Base-by-base conservation (phyloP, 1,284 basidiomycete genomes). In the Austroboletus olivaceoglutinosus region DNA sequence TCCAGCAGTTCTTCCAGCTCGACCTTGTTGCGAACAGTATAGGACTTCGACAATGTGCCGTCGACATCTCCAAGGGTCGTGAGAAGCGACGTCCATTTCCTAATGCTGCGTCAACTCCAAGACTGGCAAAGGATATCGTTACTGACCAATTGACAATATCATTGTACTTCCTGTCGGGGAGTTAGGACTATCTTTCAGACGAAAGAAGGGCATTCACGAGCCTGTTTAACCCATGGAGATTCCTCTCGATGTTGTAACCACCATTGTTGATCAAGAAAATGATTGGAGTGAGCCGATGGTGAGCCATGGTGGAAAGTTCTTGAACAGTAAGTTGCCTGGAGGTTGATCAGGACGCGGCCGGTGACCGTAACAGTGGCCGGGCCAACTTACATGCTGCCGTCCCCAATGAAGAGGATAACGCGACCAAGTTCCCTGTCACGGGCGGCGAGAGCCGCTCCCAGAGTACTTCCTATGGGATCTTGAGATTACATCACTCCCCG, bases 191-290 rank as follows among this genome's bases (percentile, higher is more conserved):
- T 16, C 22, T 70, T 44, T 18, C 37, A 31, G 7, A 13, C 13
- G 3, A 51, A 3, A 23, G 15, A 36, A n/a, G 25, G 40, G 42
- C 23, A 1, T 11, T 18, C 33, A 43, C 69, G 53, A 43, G 60
- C 71, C 77, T 70, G 19, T 73, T 57, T 61, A 76, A 76, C 19
- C 86, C 90, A 64, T 91, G 85, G 56, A 93, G 80, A 62, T 81
- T 82, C 19, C 89, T 79, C 74, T 97, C 93, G 55, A 96, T 93
- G 39, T 86, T 86, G 68, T 93, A 94, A 0, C 94, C 94, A 47
- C 83, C 82, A 71, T 97, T 95, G 76, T 94, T 93, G 51, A 97
- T 74, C 15, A 98, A 76, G 68, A 93, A 92, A 46, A 93, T 74
- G 64, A 91, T 90, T 3, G 91, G 90, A 49, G 77, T 86, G 30